A percentile compares a stretch with the other conserved stretches of the same genome.
phyloP scores from a whole-genome alignment of 2,329 filamentous ascomycete genomes.

The Apiospora hydei region DNA sequence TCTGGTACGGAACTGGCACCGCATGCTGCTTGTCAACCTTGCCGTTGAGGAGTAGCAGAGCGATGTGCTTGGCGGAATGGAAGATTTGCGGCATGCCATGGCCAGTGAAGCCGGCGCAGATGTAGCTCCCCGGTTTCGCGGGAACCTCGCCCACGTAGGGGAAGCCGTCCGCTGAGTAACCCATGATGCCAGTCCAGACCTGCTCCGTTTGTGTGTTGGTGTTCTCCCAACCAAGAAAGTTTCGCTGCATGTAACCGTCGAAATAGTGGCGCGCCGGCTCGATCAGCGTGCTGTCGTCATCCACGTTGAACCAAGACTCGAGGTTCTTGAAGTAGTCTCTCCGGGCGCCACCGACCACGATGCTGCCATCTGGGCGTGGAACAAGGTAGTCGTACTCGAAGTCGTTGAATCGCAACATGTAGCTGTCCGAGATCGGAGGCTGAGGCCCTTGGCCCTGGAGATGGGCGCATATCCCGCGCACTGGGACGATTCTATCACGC shows the following conservation, averaged over 20 bases:
- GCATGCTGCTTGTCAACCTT: slow-evolving; percentile 4
- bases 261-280: slow-evolving; percentile 49
- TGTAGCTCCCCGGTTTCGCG: slow-evolving; percentile 40
- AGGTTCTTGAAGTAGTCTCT: slow-evolving; percentile 42
- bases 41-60: slow-evolving; percentile 22
- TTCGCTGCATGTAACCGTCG: slow-evolving; percentile 53
- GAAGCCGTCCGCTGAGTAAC: slow-evolving; percentile 23
- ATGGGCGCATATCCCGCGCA: slow-evolving; percentile 30
- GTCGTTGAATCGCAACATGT: slow-evolving; percentile 33
- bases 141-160: slow-evolving; percentile 46
- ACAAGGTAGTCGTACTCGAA: slow-evolving; percentile 47
- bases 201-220: slow-evolving; percentile 45
- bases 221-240: slow-evolving; percentile 55
- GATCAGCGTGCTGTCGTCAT: slow-evolving; percentile 51
- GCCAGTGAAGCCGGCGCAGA: slow-evolving; percentile 50
- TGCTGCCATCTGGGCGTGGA: slow-evolving; percentile 48
- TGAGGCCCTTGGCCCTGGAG: slow-evolving; percentile 25
- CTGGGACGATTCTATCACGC: slow-evolving; percentile 23
- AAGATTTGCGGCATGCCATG: slow-evolving; percentile 51
- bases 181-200: slow-evolving; percentile 51
- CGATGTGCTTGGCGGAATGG: slow-evolving; percentile 44
- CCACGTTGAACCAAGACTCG: slow-evolving; percentile 51
- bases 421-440: slow-evolving; percentile 33
- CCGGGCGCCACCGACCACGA: slow-evolving; percentile 52
- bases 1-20: slow-evolving; percentile 3